A percentile compares a stretch with the other conserved stretches of the same genome.
Conservation (phyloP, 345 rosid genomes). For the Erucastrum elatum region DNA sequence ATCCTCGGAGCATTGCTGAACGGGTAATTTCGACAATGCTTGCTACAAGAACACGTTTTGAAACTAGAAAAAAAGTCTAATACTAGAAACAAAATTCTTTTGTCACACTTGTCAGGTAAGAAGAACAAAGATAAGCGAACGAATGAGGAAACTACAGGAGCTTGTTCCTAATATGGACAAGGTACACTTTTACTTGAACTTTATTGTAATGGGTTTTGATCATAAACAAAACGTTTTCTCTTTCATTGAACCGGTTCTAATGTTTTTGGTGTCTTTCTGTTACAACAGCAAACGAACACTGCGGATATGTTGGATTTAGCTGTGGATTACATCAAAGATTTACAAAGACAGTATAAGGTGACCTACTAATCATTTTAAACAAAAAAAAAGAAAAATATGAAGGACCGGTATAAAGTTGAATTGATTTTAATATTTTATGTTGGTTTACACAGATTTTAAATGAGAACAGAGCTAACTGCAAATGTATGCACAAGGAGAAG, state of each 20-base stretch:
- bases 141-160: constrained; percentile 96
- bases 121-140: constrained; percentile 91
- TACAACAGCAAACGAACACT: constrained; percentile 86
- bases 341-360: constrained; percentile 86
- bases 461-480: constrained; percentile 40
- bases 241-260: background rate
- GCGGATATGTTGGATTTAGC: constrained; percentile 98
- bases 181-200: constrained; percentile 43
- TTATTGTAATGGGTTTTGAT: background rate
- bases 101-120: constrained; percentile 55
- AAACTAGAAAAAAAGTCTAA: background rate
- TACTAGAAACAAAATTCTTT: background rate
- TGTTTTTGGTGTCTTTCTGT: background rate
- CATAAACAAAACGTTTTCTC: background rate
- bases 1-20: constrained; percentile 99
- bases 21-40: constrained; percentile 50
- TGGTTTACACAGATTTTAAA: constrained; percentile 30
- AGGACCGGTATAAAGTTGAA: background rate
- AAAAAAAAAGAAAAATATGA: background rate
- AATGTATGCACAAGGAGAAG: constrained; percentile 38
- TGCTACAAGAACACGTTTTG: background rate
- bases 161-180: constrained; percentile 98
- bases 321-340: constrained; percentile 93
- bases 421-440: background rate
- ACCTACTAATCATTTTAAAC: constrained; percentile 1